Evolutionary conservation across 2,329 filamentous ascomycete genomes (phyloP).

Genomic region (Thyridium curvatum): DNA sequence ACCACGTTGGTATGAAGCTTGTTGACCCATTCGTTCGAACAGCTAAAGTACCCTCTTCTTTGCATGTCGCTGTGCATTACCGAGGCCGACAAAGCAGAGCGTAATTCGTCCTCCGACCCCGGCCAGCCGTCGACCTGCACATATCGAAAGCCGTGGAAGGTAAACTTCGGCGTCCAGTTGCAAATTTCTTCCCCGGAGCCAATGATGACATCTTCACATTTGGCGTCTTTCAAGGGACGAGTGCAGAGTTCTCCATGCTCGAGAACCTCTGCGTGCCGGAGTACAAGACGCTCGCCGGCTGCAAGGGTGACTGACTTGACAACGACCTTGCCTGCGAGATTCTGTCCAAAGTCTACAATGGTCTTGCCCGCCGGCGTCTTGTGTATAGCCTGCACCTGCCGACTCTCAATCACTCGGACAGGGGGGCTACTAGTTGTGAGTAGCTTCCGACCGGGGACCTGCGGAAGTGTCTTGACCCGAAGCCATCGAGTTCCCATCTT

Average conservation of each 20-base stretch:
- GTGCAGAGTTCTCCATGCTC: constrained; percentile 29
- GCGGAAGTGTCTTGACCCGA: no score
- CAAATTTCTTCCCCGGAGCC: constrained; percentile 11
- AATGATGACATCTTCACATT: constrained; percentile 24
- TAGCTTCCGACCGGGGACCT: no score
- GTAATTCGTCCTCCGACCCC: neutral
- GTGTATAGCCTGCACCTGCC: constrained; percentile 4
- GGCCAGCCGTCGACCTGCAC: constrained; percentile 29
- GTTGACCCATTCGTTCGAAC: constrained; percentile 16
- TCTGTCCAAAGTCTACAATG: constrained; percentile 35
- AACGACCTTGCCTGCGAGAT: constrained; percentile 26
- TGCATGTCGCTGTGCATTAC: constrained; percentile 30
- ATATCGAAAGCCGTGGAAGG: constrained; percentile 38
- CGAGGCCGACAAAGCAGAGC: neutral
- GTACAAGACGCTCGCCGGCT: constrained; percentile 15
- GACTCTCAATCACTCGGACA: constrained; percentile 18
- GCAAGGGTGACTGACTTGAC: constrained; percentile 8
- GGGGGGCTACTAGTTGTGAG: constrained; percentile 11
- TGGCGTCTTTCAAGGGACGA: constrained; percentile 28
- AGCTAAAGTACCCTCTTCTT: constrained; percentile 30
- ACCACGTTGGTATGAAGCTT: constrained; percentile 32
- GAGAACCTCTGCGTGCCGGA: constrained; percentile 32
- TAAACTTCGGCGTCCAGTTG: constrained; percentile 31
- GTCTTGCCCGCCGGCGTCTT: constrained; percentile 24
- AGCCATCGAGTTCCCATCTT: no score